These are phyloP conservation scores for Tuber calosporum DNA, from an alignment of 495 filamentous ascomycete species.

Conservation along the genomic window DNA sequence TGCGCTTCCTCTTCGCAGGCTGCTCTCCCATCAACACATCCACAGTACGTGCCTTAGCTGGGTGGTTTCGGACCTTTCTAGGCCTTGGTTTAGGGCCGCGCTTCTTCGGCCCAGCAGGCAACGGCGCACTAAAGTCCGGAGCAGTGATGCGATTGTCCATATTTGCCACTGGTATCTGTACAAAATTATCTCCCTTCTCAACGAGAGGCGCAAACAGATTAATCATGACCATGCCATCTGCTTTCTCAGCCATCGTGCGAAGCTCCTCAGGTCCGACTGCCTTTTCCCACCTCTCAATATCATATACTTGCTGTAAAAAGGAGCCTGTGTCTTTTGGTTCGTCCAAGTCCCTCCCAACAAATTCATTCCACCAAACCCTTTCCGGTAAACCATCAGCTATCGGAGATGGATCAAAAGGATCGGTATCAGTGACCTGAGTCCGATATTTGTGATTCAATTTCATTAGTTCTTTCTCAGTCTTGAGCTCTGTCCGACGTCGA, in stretches of 20 bases:
- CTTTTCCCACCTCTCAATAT: conserved; percentile 39
- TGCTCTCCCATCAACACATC: conserved; percentile 35
- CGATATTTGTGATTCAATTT: conserved; percentile 37
- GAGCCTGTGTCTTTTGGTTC: conserved; percentile 31
- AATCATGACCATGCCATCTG: conserved; percentile 37
- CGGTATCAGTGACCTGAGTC: conserved; percentile 19
- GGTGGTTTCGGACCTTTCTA: neutral
- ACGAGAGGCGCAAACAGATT: conserved; percentile 40
- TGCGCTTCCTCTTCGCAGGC: conserved; percentile 29
- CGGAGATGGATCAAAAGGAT: conserved; percentile 25
- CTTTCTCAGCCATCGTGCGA: conserved; percentile 22
- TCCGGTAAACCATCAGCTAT: conserved; percentile 28
- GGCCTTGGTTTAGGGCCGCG: conserved; percentile 30
- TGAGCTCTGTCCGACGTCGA: conserved; percentile 34
- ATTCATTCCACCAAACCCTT: conserved; percentile 42
- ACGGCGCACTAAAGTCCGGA: conserved; percentile 27
- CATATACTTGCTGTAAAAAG: conserved; percentile 36
- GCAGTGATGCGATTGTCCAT: conserved; percentile 35
- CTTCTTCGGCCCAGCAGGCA: conserved; percentile 19
- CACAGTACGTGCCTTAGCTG: conserved; percentile 22
- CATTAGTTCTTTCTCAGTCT: conserved; percentile 28
- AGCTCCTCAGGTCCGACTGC: neutral
- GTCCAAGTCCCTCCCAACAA: conserved; percentile 36
- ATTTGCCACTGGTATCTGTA: conserved; percentile 31
- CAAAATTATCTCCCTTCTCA: conserved; percentile 34